phyloP scores from a whole-genome alignment of 2,329 filamentous ascomycete species.

The Curvularia verruculosa region DNA sequence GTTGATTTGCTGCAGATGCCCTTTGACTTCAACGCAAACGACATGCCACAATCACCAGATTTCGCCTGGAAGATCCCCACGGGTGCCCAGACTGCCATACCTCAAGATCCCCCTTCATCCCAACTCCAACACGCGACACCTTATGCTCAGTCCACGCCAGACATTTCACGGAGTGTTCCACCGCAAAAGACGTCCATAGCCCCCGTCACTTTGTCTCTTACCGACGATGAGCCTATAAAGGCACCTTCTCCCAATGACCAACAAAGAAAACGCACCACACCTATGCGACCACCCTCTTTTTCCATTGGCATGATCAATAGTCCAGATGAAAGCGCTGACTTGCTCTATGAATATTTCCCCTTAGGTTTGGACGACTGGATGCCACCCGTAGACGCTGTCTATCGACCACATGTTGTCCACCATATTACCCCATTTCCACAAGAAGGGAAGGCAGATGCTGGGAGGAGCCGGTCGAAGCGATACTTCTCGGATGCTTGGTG shows the following conservation, averaged over 20 bases:
- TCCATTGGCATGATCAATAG: slow-evolving; percentile 62
- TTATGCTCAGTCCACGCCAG: slow-evolving; percentile 61
- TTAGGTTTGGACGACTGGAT: slow-evolving; percentile 91
- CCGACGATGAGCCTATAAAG: slow-evolving; percentile 61
- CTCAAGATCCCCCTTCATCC: slow-evolving; percentile 47
- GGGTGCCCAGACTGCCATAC: slow-evolving; percentile 53
- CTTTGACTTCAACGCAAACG: slow-evolving; percentile 51
- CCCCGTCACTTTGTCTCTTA: slow-evolving; percentile 62
- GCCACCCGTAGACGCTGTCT: slow-evolving; percentile 87
- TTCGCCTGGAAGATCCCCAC: slow-evolving; percentile 54
- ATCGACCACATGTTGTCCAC: slow-evolving; percentile 90
- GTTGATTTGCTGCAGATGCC: slow-evolving; percentile 50
- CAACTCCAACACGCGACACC: slow-evolving; percentile 45
- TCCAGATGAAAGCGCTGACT: slow-evolving; percentile 76
- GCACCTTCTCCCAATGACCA: slow-evolving; percentile 44
- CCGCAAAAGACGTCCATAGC: slow-evolving; percentile 51
- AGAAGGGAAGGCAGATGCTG: slow-evolving; percentile 54
- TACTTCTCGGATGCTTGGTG: slow-evolving; percentile 55
- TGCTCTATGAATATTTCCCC: slow-evolving; percentile 94
- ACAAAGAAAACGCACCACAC: slow-evolving; percentile 44
- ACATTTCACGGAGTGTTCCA: slow-evolving; percentile 51
- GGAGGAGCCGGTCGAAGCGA: slow-evolving; percentile 54
- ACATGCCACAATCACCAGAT: slow-evolving; percentile 51
- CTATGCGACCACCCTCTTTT: slow-evolving; percentile 53
- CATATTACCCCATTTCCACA: slow-evolving; percentile 66